Base-by-base conservation (phyloP, 768 basidiomycete genomes). In the Harrya chromipes region DNA sequence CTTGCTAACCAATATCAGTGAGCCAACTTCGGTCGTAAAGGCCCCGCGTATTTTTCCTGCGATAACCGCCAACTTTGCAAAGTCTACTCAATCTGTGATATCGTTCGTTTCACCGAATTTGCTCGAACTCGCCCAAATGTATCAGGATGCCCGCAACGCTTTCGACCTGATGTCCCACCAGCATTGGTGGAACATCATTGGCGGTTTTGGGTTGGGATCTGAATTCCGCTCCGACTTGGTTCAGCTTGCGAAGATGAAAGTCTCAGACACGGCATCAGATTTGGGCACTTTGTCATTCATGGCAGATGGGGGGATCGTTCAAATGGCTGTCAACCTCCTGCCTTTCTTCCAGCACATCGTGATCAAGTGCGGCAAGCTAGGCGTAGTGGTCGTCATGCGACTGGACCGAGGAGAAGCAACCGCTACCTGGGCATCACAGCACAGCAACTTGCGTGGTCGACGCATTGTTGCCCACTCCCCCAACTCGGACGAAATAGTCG, bases 11-110 rank as follows among this genome's bases (percentile, higher is more conserved):
- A 23, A 42, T 45, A 52, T n/a, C 54, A 90, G 89, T 65, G 97
- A 99, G 68, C 95, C 97, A 1, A 98, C 97, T 1, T 97, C 94
- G 0, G 76, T 86, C n/a, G 70, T 77, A 39, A 98, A 98, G 70
- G 84, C 89, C 0, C 72, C 74, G 2, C 71, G 75, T 3, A 82
- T 98, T 50, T 62, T 97, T 6, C 77, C 83, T 0, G 83, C 89
- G 1, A 67, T 88, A 43, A 63, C 70, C 4, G 67, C 74, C 13
- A 71, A 70, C 27, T 39, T 73, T 7, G 54, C 73, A 40, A 62
- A 62, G 38, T 50, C 46, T 52, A 48, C 55, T 7, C 59, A 56
- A 39, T 62, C 83, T 4, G 80, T 83, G 3, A 71, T 97, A 40
- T 72, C 83, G 3, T 90, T 83, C 57, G 77, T 83, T 40, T 87